Base-by-base conservation (phyloP, 441 rosid species). In the Populus tomentosa region DNA sequence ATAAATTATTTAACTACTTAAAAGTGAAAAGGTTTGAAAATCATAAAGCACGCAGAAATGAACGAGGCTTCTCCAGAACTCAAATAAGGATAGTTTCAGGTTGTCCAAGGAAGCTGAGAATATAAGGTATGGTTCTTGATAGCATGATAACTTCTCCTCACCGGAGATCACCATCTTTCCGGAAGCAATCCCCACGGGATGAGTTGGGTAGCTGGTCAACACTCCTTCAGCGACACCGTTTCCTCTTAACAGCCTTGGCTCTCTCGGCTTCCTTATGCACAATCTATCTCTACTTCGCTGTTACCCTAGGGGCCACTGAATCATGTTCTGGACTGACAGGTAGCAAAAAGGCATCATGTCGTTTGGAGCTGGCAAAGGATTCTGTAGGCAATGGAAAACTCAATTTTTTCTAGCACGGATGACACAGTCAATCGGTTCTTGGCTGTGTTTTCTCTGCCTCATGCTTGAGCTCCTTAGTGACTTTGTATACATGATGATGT, bases 151-250 rank as follows among this genome's bases (percentile, higher is more conserved):
- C 97, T 42, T 93, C 99, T 30, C 98, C 97, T 53, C 88, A 86
- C 73, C 81, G 96, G 76, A 93, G 89, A 83, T 87, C 97, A 26
- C 82, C 91, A 53, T 87, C 96, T 0, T 81, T 87, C 67, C 84
- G 91, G 85, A 95, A 83, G 82, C 90, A 85, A 69, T 87, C 87
- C 67, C 83, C 81, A 2, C 86, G 89, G 78, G 97, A 90, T 61
- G 99, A 95, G 75, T 78, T 86, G 75, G 97, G 96, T 66, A 92
- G 92, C 87, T 95, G 92, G 80, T 89, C 98, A 0, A 76, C 97
- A 7, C 88, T 95, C 4, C 28, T 85, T 21, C 87, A 86, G 77
- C 85, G 99, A 77, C 98, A 95, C 77, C 90, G 94, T 1, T 95
- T 88, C 81, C 96, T 93, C 67, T 82, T 93, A 83, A 89, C 94